Evolutionary conservation across 1,139 yeast species (phyloP).

Genomic region (Candida smagusa): DNA sequence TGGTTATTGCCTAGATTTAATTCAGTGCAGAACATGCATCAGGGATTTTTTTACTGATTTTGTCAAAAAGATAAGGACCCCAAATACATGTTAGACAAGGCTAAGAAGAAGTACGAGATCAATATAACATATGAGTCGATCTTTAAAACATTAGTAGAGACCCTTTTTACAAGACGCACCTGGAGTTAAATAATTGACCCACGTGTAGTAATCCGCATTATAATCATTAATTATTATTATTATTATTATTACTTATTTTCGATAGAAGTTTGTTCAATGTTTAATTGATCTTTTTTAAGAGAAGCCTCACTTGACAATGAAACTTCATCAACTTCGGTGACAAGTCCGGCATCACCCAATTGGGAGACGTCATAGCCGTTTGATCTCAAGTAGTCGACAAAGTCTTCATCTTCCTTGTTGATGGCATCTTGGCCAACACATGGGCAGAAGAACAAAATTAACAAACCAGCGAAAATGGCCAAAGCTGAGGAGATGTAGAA

Average conservation of each 20-base stretch:
- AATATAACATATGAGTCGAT: too few species aligned
- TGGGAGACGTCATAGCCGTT: constrained; percentile 58
- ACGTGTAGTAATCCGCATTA: too few species aligned
- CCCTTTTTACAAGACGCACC: too few species aligned
- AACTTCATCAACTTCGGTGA: not conserved
- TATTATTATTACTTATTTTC: not conserved
- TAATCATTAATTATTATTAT: too few species aligned
- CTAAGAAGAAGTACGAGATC: too few species aligned
- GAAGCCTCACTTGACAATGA: constrained; percentile 1
- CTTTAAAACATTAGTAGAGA: too few species aligned
- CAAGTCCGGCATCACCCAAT: constrained; percentile 32
- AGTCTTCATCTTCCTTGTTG: constrained; percentile 69
- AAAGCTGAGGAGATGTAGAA: constrained; percentile 79
- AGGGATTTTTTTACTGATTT: too few species aligned
- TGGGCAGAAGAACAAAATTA: constrained; percentile 74
- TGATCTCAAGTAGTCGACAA: constrained; percentile 57
- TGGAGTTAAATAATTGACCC: too few species aligned
- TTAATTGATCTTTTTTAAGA: constrained; percentile 3
- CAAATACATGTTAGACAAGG: too few species aligned
- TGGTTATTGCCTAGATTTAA: too few species aligned
- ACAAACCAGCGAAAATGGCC: constrained; percentile 66
- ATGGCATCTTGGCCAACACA: constrained; percentile 81
- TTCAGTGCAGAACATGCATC: too few species aligned
- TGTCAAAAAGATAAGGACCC: too few species aligned
- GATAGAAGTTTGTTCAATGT: constrained; percentile 2